Percentiles rank a stretch among this genome's conserved stretches.
These are phyloP conservation scores for Trichoderma koningiopsis DNA, from an alignment of 2,329 filamentous ascomycete species.

Conservation along the genomic window DNA sequence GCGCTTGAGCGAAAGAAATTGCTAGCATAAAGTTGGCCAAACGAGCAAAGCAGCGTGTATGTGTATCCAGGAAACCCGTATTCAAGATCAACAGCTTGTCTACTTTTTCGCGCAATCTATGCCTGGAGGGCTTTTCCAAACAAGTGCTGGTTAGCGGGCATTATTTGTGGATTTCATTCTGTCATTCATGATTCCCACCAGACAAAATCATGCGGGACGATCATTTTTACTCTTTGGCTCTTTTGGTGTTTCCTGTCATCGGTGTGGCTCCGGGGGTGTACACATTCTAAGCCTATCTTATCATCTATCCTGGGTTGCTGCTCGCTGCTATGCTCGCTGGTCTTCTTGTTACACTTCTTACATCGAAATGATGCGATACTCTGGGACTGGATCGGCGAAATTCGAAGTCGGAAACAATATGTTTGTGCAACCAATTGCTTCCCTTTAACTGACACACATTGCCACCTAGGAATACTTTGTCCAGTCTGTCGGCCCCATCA, in stretches of 20 bases:
- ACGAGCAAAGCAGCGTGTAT: conserved; percentile 58
- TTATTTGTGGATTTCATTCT: background rate
- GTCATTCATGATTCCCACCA: background rate
- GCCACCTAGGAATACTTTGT: conserved; percentile 90
- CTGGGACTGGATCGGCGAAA: conserved; percentile 37
- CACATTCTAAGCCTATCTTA: background rate
- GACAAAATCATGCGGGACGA: background rate
- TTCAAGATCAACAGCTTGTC: background rate
- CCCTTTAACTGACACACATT: conserved; percentile 67
- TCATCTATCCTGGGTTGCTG: conserved; percentile 22
- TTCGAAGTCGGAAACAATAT: conserved; percentile 38
- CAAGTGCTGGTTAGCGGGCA: background rate
- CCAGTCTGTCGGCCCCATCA: conserved; percentile 85
- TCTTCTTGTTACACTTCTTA: conserved; percentile 22
- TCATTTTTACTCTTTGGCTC: background rate
- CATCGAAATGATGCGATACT: conserved; percentile 26
- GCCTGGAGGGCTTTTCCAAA: background rate
- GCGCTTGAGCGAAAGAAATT: conserved; percentile 20
- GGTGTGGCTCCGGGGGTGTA: background rate
- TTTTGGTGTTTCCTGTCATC: background rate
- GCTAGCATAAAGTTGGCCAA: conserved; percentile 33
- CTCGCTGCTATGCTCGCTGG: conserved; percentile 39
- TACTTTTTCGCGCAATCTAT: background rate
- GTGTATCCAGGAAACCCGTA: conserved; percentile 23
- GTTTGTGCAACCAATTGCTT: conserved; percentile 34